phyloP scores from a whole-genome alignment of 1,284 basidiomycete species.

The Sanghuangporus baumii region DNA sequence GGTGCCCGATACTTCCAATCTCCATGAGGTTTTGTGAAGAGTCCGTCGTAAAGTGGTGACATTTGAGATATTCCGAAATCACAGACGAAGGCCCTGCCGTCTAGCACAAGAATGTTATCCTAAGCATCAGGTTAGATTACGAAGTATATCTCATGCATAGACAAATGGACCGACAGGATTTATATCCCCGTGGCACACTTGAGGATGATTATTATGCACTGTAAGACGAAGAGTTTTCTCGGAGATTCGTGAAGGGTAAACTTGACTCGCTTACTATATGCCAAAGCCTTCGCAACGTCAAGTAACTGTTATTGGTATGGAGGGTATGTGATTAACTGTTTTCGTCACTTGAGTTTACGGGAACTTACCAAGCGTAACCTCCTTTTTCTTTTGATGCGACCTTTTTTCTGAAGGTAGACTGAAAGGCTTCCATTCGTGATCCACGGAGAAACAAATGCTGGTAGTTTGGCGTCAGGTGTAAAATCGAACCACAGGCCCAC shows the following conservation, averaged over 20 bases:
- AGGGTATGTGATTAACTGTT: not conserved
- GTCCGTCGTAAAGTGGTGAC: no score
- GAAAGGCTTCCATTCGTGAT: not conserved
- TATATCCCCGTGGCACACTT: not conserved
- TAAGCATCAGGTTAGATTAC: no score
- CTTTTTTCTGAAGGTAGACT: not conserved
- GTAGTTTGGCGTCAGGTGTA: not conserved
- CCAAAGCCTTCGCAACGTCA: not conserved
- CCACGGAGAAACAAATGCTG: not conserved
- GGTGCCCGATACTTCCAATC: no score
- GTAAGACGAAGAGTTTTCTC: not conserved
- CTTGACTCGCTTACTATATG: not conserved
- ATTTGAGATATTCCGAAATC: no score
- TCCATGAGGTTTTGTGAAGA: no score
- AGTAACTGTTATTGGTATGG: not conserved
- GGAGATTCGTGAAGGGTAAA: not conserved
- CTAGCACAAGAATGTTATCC: no score
- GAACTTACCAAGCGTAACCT: not conserved
- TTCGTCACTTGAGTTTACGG: not conserved
- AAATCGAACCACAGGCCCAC: not conserved
- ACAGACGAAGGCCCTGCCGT: no score
- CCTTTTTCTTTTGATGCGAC: not conserved
- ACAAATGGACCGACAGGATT: not conserved
- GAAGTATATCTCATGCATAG: not conserved
- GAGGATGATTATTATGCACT: not conserved